phyloP scores from a whole-genome alignment of 2,329 filamentous ascomycete genomes.

The Epicoccum nigrum region DNA sequence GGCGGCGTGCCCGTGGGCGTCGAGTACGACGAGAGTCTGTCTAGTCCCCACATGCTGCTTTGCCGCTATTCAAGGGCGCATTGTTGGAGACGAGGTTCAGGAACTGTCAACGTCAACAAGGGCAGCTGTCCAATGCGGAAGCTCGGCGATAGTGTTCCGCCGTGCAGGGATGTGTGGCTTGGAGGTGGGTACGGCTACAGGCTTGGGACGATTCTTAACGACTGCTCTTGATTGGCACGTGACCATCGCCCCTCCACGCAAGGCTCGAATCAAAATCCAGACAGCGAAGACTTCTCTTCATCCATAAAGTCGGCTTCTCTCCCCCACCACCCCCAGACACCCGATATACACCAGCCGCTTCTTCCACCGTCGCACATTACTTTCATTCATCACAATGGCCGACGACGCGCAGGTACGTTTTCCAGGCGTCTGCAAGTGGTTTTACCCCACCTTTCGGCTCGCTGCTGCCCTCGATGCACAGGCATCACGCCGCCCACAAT shows the following conservation, averaged over 20 bases:
- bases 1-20: slow-evolving; percentile 67
- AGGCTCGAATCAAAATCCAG: slow-evolving; percentile 37
- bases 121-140: slow-evolving; percentile 4
- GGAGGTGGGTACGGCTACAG: slow-evolving; percentile 25
- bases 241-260: not conserved
- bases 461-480: slow-evolving; percentile 40
- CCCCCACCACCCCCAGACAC: slow-evolving; percentile 35
- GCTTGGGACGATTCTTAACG: not conserved
- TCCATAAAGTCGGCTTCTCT: slow-evolving; percentile 35
- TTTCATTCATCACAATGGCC: slow-evolving; percentile 64
- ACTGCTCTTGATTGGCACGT: slow-evolving; percentile 1
- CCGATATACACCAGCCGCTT: slow-evolving; percentile 37
- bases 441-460: slow-evolving; percentile 48
- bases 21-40: slow-evolving; percentile 78
- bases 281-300: slow-evolving; percentile 41
- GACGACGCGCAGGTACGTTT: slow-evolving; percentile 69
- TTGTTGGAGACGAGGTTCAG: slow-evolving; percentile 1
- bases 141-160: slow-evolving; percentile 1
- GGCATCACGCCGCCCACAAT: slow-evolving; percentile 22
- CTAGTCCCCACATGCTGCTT: slow-evolving; percentile 76
- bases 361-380: slow-evolving; percentile 43
- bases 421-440: slow-evolving; percentile 30
- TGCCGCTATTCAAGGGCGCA: slow-evolving; percentile 2
- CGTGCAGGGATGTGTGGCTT: slow-evolving; percentile 1
- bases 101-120: slow-evolving; percentile 7